Evolutionary conservation across 495 filamentous ascomycete genomes (phyloP), one percentile per base, ranked within the genome.

Genomic region (Parathielavia hyrcaniae): DNA sequence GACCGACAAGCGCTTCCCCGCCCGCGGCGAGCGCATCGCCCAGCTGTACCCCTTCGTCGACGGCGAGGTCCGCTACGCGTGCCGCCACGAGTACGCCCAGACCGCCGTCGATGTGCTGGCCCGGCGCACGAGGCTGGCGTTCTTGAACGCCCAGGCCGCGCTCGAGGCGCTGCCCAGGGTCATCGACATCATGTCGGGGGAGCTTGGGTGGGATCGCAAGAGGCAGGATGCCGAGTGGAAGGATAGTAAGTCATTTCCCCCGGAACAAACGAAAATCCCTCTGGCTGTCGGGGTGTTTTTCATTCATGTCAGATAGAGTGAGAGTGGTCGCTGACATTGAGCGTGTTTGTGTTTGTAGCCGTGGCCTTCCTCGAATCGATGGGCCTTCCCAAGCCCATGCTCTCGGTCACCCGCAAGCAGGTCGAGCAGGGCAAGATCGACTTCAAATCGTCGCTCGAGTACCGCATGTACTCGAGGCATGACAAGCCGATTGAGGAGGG

Each of bases 141-240:
- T 98, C 74, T 69, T 98, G 64, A 98, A 98, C 67, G 91, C 91
- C 16, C 90, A 97, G 73, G 93, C 93, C 4, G 90, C 92, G 10
- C 81, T 97, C 26, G 93, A 98, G 75, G 87, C 90, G 1, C 77
- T 97, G 50, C 93, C 93, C 2, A 77, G 67, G 51, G 82, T 98
- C 19, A 96, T 98, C 69, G 93, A 98, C 68, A 77, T 97, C 57
- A 98, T 98, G 93, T 81, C 73, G 51, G 84, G 87, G 66, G 93
- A 98, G 75, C 71, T 97, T 58, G 79, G 84, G 45, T 98, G 93
- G 93, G 83, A 85, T 65, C 72, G 66, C 53, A 79, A 79, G 61
- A 75, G 93, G 60, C 87, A 86, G 71, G 88, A 90, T 8, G 63
- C 79, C 45, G 93, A 97, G 72, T 97, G 91, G 91, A 88, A 77